Evolutionary conservation across 139 green algal genomes (phyloP).

Genomic region (Mychonastes homosphaera): DNA sequence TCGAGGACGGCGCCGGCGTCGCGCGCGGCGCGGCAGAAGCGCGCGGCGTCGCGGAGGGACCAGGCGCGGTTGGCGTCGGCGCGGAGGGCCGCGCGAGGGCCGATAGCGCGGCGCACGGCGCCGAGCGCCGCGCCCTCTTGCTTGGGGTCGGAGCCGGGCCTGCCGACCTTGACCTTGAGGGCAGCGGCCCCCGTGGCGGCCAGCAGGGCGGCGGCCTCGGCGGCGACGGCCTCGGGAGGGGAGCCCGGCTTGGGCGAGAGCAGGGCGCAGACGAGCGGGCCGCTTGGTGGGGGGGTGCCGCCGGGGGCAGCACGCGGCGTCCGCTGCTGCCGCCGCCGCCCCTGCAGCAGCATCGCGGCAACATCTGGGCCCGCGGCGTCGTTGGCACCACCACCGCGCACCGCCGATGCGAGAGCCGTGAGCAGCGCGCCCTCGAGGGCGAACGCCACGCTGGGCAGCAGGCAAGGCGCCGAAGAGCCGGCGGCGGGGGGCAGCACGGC

Average conservation of each 20-base stretch:
- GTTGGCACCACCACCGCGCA: conserved; percentile 16
- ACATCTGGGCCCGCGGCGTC: background rate
- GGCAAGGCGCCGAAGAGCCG: too few relatives aligned
- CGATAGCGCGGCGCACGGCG: conserved; percentile 51
- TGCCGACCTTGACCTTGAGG: conserved; percentile 86
- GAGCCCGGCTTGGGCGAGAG: conserved; percentile 36
- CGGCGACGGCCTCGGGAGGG: conserved; percentile 12
- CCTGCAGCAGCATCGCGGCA: background rate
- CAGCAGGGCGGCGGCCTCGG: conserved; percentile 20
- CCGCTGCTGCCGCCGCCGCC: conserved; percentile 3
- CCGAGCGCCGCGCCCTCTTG: conserved; percentile 62
- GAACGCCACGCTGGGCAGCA: conserved; percentile 28
- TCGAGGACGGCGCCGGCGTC: conserved; percentile 8
- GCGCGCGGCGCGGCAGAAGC: conserved; percentile 30
- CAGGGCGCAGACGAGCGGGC: background rate
- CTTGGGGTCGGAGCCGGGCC: conserved; percentile 23
- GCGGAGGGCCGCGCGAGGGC: conserved; percentile 46
- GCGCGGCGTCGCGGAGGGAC: conserved; percentile 53
- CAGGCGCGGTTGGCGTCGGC: conserved; percentile 87
- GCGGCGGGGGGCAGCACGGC: too few relatives aligned
- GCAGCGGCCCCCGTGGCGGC: conserved; percentile 32
- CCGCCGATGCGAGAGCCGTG: conserved; percentile 36
- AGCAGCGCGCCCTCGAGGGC: conserved; percentile 70
- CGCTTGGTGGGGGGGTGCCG: background rate
- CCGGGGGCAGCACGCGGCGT: conserved; percentile 16